Base-by-base conservation (phyloP, 2,329 filamentous ascomycete genomes). In the Aschersonia sp. region DNA sequence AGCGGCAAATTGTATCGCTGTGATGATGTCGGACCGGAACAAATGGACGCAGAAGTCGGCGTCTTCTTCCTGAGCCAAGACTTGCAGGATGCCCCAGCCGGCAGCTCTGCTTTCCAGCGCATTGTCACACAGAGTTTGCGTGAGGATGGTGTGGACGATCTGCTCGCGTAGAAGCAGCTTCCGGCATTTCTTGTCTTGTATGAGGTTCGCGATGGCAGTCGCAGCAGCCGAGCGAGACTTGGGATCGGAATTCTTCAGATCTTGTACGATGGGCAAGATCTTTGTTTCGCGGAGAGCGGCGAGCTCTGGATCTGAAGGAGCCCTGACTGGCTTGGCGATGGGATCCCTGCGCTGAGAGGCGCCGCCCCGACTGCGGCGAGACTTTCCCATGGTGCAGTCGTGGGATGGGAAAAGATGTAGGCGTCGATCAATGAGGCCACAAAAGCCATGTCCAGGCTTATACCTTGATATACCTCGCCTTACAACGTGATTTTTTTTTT, bases 121-220 rank as follows among this genome's bases (percentile, higher is more conserved):
- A 40, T 72, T 65, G 57, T 85, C 80, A 30, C 77, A 79, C 48
- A 84, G 63, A 31, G 78, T 82, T 65, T 83, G 76, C 32, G 72
- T 78, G 51, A 84, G 70, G 43, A 85, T 60, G 47, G 75, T 74
- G 54, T 73, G 73, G 43, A 84, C 78, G 53, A 85, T 69, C 60
- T 82, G 77, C 62, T 85, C 81, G 29, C 80, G 69, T 51, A 84
- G 65, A 29, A 85, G 69, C 48, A 85, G 60, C 61, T 83, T 84
- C 52, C 81, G 72, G 56, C 77, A 82, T 54, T 69, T 74, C 31
- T 70, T 57, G 54, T 84, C 78, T 48, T 79, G 72, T 46, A 84
- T 74, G 46, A 82, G 73, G 62, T 77, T 81, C 50, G 73, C 71
- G 46, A 84, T 71, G 30, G 78, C 78, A 12, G 65, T 64, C 5